A percentile compares a stretch with the other conserved stretches of the same genome.
phyloP scores from a whole-genome alignment of 139 green algal species.

The Trebouxia sp. region DNA sequence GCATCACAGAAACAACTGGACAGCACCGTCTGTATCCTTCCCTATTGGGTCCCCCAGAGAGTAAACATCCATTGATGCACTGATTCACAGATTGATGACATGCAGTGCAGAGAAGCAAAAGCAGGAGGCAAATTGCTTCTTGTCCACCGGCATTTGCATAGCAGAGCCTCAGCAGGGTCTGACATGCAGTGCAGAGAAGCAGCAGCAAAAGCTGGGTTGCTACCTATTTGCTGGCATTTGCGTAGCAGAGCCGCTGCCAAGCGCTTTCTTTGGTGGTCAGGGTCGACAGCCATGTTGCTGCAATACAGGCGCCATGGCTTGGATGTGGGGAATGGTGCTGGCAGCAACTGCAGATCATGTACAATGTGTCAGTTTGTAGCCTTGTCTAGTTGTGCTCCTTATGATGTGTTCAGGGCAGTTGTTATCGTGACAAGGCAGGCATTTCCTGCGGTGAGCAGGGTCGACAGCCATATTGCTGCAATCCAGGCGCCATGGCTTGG shows the following conservation, averaged over 20 bases:
- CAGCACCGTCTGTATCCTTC: too few species aligned
- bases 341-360: constrained; percentile 46
- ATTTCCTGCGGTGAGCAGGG: too few species aligned
- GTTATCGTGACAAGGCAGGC: too few species aligned
- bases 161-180: neutral
- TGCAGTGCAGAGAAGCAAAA: too few species aligned
- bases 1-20: too few species aligned
- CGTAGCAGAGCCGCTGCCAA: constrained; percentile 53
- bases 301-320: constrained; percentile 63
- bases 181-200: neutral
- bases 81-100: too few species aligned
- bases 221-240: constrained; percentile 58
- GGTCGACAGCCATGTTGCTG: constrained; percentile 68
- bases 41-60: too few species aligned
- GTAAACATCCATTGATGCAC: too few species aligned
- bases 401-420: neutral
- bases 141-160: neutral
- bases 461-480: too few species aligned
- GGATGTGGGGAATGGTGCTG: constrained; percentile 67
- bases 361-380: neutral
- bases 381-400: neutral
- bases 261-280: constrained; percentile 45
- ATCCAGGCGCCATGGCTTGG: too few species aligned
- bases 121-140: too few species aligned
- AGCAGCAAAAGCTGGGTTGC: neutral